Percentiles rank a stretch among this genome's conserved stretches.
These are phyloP conservation scores for Neopestalotiopsis rosae DNA, from an alignment of 2,329 filamentous ascomycete genomes.

Conservation along the genomic window DNA sequence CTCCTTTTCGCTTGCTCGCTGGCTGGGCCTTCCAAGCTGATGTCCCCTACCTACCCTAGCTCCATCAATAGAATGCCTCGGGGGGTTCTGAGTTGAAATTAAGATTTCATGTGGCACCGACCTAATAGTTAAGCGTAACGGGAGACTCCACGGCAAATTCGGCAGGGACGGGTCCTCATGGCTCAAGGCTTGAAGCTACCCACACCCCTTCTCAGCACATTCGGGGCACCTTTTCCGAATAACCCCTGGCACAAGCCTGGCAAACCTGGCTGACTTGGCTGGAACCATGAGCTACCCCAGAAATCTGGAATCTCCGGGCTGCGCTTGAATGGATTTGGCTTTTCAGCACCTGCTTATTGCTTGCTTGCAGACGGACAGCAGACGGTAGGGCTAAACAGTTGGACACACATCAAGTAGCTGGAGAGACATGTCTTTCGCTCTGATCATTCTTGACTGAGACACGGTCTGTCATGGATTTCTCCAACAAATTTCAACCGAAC, in stretches of 20 bases:
- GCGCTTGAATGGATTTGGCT: neutral
- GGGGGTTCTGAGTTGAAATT: neutral
- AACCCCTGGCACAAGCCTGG: neutral
- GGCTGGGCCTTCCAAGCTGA: neutral
- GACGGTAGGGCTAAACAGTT: neutral
- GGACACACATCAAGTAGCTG: neutral
- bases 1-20: neutral
- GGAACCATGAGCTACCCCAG: neutral
- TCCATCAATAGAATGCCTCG: neutral
- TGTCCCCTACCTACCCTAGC: neutral
- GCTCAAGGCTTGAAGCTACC: neutral
- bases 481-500: neutral
- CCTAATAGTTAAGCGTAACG: slow-evolving; percentile 11
- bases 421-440: neutral
- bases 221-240: neutral
- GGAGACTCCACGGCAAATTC: neutral
- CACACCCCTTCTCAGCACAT: neutral
- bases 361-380: too few species aligned
- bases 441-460: neutral
- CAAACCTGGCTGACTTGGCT: neutral
- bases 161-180: neutral
- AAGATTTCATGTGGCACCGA: slow-evolving; percentile 5
- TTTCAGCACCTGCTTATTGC: neutral
- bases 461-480: neutral
- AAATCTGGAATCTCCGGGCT: neutral